These are phyloP conservation scores for Zea luxurians DNA, from an alignment of 176 grass and related monocot genomes.

Conservation along the genomic window DNA sequence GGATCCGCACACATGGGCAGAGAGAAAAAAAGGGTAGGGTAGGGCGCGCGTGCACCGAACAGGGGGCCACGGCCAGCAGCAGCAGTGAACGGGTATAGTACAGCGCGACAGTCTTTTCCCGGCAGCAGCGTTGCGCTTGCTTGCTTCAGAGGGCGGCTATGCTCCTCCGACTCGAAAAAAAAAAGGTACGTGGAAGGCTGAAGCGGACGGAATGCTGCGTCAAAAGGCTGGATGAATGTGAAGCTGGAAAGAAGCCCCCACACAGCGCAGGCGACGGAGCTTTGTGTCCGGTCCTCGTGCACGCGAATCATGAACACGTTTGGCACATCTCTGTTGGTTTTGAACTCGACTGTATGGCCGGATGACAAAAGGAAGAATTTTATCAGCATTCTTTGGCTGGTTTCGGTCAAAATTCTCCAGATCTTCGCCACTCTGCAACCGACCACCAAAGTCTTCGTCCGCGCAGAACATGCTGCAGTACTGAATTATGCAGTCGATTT, in stretches of 20 bases:
- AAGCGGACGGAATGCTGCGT: not conserved
- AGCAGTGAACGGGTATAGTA: not conserved
- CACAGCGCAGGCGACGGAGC: not conserved
- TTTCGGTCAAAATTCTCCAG: too few species aligned
- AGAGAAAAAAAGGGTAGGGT: not conserved
- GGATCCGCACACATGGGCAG: constrained; percentile 4
- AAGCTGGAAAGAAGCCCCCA: constrained; percentile 26
- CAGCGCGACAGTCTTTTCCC: not conserved
- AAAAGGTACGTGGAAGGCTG: not conserved
- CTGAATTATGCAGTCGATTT: too few species aligned
- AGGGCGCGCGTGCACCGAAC: not conserved
- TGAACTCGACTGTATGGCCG: too few species aligned
- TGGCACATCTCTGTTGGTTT: not conserved
- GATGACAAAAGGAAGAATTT: too few species aligned
- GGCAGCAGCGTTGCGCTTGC: constrained; percentile 17
- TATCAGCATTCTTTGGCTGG: too few species aligned
- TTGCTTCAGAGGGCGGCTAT: constrained; percentile 34
- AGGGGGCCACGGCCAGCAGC: not conserved
- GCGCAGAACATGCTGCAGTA: too few species aligned
- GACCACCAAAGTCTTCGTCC: too few species aligned
- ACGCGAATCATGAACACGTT: not conserved
- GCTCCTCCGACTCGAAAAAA: too few species aligned
- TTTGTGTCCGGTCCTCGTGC: constrained; percentile 10
- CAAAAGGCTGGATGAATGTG: constrained; percentile 38
- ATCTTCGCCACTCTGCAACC: too few species aligned